phyloP scores from a whole-genome alignment of 2,329 filamentous ascomycete species.

The Xenosphaeropsis pyriputrescens region DNA sequence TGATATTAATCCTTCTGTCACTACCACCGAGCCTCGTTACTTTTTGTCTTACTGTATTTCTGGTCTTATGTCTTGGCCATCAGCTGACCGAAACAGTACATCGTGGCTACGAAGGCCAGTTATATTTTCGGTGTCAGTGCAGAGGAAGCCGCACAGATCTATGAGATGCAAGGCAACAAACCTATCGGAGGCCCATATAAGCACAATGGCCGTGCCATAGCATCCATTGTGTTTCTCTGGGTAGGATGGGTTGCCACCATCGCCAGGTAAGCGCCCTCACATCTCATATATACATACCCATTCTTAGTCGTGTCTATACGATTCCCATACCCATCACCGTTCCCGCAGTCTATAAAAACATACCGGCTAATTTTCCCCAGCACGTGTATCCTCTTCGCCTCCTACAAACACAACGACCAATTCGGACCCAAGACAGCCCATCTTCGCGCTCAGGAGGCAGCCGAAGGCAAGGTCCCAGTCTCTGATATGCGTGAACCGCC shows the following conservation, averaged over 20 bases:
- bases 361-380: constrained; percentile 7
- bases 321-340: too few species aligned
- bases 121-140: neutral
- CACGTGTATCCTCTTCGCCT: constrained; percentile 20
- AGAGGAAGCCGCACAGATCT: constrained; percentile 5
- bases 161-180: constrained; percentile 15
- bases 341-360: too few species aligned
- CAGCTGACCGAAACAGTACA: neutral
- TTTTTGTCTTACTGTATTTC: too few species aligned
- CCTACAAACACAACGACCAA: constrained; percentile 18
- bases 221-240: constrained; percentile 37
- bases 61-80: too few species aligned
- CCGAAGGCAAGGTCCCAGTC: too few species aligned
- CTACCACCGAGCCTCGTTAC: too few species aligned
- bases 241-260: constrained; percentile 31
- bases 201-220: constrained; percentile 31
- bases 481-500: too few species aligned
- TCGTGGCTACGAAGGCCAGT: neutral
- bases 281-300: too few species aligned
- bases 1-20: too few species aligned
- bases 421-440: constrained; percentile 14
- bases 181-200: constrained; percentile 25
- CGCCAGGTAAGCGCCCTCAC: constrained; percentile 20
- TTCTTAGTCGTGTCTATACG: too few species aligned
- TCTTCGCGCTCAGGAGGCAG: neutral